These are phyloP conservation scores for Hypoxylon lienhwacheense DNA, from an alignment of 495 filamentous ascomycete genomes.

Conservation along the genomic window DNA sequence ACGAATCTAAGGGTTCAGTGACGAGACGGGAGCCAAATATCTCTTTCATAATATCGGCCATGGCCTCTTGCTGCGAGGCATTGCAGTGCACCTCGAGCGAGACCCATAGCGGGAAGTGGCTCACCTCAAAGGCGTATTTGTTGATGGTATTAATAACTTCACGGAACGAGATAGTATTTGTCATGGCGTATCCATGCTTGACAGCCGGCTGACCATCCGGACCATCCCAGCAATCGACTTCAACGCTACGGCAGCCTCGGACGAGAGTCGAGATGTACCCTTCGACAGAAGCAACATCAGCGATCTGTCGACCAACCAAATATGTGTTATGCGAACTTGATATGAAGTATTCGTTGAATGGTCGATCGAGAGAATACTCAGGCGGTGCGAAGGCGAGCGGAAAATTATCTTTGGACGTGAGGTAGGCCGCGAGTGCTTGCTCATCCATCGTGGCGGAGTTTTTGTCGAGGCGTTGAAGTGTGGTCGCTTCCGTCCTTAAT, in stretches of 20 bases:
- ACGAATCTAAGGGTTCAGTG: constrained; percentile 68
- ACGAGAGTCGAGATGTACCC: constrained; percentile 90
- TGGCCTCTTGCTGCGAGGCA: constrained; percentile 75
- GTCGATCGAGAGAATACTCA: constrained; percentile 68
- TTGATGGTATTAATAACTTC: constrained; percentile 92
- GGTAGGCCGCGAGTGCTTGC: constrained; percentile 71
- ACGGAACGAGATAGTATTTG: constrained; percentile 78
- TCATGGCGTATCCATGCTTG: constrained; percentile 86
- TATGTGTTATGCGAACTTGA: constrained; percentile 99
- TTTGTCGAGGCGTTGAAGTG: constrained; percentile 43
- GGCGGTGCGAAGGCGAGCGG: constrained; percentile 59
- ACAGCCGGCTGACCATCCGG: constrained; percentile 82
- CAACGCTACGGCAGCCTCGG: constrained; percentile 88
- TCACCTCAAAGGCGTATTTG: constrained; percentile 84
- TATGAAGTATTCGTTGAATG: constrained; percentile 96
- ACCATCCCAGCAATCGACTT: constrained; percentile 98
- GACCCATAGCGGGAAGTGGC: constrained; percentile 83
- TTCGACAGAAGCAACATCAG: constrained; percentile 86
- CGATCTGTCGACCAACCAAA: constrained; percentile 85
- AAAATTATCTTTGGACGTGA: constrained; percentile 73
- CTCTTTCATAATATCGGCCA: constrained; percentile 88
- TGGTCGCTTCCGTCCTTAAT: constrained; percentile 57
- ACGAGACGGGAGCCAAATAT: constrained; percentile 78
- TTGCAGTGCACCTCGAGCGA: constrained; percentile 96
- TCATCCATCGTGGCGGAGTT: constrained; percentile 66